A percentile compares a stretch with the other conserved stretches of the same genome.
Evolutionary conservation across 2,329 filamentous ascomycete genomes (phyloP).

Genomic region (Clarireedia homoeocarpa): DNA sequence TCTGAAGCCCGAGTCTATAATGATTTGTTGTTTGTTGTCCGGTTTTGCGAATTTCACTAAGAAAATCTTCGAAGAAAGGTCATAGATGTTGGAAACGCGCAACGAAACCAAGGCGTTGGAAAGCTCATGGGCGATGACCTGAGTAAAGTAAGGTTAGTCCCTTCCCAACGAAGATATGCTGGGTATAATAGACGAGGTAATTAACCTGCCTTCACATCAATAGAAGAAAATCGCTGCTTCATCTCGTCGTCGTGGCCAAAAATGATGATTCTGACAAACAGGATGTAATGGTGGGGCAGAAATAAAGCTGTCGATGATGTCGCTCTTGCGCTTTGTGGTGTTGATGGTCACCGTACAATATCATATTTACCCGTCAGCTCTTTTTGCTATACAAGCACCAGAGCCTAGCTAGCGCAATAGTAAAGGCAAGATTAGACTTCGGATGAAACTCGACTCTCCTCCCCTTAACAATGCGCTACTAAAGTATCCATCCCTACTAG

Average conservation of each 20-base stretch:
- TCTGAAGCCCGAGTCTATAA: constrained; percentile 93
- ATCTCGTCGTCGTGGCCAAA: constrained; percentile 34
- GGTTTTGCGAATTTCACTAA: constrained; percentile 92
- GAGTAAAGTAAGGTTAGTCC: neutral
- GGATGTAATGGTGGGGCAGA: constrained; percentile 1
- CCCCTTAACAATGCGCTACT: too few species aligned
- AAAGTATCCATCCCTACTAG: too few species aligned
- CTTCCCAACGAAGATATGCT: neutral
- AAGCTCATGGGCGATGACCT: constrained; percentile 95
- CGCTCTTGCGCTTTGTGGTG: neutral
- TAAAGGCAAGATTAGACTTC: too few species aligned
- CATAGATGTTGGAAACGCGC: constrained; percentile 89
- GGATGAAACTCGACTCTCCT: too few species aligned
- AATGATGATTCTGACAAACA: neutral
- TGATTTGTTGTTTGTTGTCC: constrained; percentile 77
- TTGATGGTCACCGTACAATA: neutral
- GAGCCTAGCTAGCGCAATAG: too few species aligned
- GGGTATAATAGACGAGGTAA: neutral
- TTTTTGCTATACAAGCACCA: too few species aligned
- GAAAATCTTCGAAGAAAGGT: constrained; percentile 90
- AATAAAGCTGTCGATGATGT: neutral
- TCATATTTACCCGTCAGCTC: too few species aligned
- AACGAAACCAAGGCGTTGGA: constrained; percentile 66
- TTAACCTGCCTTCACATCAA: constrained; percentile 59
- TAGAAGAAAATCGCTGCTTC: constrained; percentile 75